Base-by-base conservation (phyloP, 768 basidiomycete species). In the Suillus alpinus region DNA sequence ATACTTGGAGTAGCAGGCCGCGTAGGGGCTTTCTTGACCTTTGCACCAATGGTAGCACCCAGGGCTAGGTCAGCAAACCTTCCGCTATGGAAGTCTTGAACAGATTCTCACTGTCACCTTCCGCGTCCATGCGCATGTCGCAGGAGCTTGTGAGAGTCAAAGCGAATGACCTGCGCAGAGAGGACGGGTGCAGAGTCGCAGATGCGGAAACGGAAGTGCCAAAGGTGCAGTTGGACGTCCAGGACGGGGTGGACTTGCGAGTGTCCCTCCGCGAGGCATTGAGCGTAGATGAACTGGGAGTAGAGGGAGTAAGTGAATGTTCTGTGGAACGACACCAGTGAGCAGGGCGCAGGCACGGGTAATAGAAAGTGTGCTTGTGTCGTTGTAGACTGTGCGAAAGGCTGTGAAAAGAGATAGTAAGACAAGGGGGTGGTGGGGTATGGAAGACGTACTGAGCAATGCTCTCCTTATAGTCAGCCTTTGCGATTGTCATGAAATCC, bases 401-500 rank as follows among this genome's bases (percentile, higher is more conserved):
- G 36, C 53, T 55, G 23, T 2, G 34, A 9, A 55, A n/a, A n/a
- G n/a, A n/a, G n/a, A n/a, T 18, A 37, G 14, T 55, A 8, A 55
- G 53, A 39, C 14, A 32, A 52, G 59, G 58, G 60, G 61, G 49
- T 62, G 62, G 53, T 63, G 63, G 56, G 64, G 56, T 41, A 46
- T 49, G 8, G 62, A 56, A 40, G 20, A 79, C 84, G 58, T 73
- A 92, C 91, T 84, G 81, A 59, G 81, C 78, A 68, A 91, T 85
- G 57, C 78, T 78, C 57, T 85, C 80, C 59, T 79, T 83, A 53
- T 58, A 62, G 52, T 75, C 69, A 43, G 76, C 77, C 57, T 80
- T 79, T 34, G 80, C 72, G 12, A 71, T 72, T 61, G 81, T 83
- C 74, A 94, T 84, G 65, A 92, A 92, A 69, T 94, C 92, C n/a